Conservation (phyloP, 495 filamentous ascomycete species). For the Podospora pseudoanserina region DNA sequence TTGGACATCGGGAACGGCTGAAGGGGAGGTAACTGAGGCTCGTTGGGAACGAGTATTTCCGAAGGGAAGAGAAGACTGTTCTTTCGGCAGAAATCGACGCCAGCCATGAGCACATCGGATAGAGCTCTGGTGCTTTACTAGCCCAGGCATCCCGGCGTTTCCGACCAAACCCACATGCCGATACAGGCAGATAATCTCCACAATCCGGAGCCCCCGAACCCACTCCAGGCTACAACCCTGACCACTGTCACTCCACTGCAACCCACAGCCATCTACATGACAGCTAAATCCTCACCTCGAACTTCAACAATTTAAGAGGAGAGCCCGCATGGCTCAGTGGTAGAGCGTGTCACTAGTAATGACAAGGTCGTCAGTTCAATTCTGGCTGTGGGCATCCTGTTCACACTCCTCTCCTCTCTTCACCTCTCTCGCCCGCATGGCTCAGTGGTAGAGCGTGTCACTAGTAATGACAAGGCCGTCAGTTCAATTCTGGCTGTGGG, state of each 20-base stretch:
- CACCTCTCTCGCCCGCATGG: conserved; percentile 17
- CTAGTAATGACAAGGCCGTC: conserved; percentile 18
- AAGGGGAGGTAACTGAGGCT: not conserved
- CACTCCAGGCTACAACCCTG: conserved; percentile 6
- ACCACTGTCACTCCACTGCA: conserved; percentile 1
- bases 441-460: conserved; percentile 14
- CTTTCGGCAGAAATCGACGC: not conserved
- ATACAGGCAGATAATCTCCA: not conserved
- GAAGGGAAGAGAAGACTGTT: no score
- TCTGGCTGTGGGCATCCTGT: conserved; percentile 13
- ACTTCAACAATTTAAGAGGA: conserved; percentile 2
- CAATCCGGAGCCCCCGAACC: not conserved
- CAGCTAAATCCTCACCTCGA: conserved; percentile 1
- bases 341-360: conserved; percentile 16
- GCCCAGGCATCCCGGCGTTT: not conserved
- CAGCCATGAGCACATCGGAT: not conserved
- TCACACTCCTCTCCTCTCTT: not conserved
- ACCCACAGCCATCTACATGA: conserved; percentile 4
- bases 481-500: conserved; percentile 15
- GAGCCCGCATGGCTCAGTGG: conserved; percentile 20
- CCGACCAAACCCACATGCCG: not conserved
- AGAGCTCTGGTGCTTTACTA: not conserved
- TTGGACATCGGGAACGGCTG: not conserved
- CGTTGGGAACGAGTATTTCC: no score
- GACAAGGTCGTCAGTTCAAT: conserved; percentile 18